Evolutionary conservation across 2,329 filamentous ascomycete genomes (phyloP).

Genomic region (Clonostachys chloroleuca): DNA sequence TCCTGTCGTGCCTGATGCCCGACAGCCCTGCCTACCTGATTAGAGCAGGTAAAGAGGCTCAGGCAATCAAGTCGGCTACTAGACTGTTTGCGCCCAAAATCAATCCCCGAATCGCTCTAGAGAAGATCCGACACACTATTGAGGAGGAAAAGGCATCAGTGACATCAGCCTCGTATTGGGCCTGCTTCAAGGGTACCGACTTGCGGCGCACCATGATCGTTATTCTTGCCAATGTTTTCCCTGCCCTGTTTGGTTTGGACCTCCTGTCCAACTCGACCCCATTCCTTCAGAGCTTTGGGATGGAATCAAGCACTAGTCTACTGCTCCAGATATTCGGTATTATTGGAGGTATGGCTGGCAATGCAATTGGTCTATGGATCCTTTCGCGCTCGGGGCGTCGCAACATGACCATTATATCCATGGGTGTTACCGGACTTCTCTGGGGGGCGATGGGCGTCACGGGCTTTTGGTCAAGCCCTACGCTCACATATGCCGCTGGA

Average conservation of each 20-base stretch:
- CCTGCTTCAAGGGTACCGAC: conserved; percentile 38
- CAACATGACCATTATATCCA: conserved; percentile 24
- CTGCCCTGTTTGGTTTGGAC: conserved; percentile 37
- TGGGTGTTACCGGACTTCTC: conserved; percentile 22
- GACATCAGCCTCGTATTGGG: conserved; percentile 37
- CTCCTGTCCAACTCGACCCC: conserved; percentile 37
- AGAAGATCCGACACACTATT: conserved; percentile 23
- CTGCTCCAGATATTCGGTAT: conserved; percentile 40
- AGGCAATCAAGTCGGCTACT: conserved; percentile 38
- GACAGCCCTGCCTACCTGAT: conserved; percentile 46
- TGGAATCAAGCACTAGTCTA: conserved; percentile 21
- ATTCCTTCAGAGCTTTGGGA: conserved; percentile 25
- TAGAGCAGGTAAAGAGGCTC: conserved; percentile 26
- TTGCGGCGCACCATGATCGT: conserved; percentile 33
- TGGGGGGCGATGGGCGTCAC: conserved; percentile 43
- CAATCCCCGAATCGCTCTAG: conserved; percentile 3
- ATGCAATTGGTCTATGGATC: conserved; percentile 35
- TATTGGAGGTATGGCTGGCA: conserved; percentile 34
- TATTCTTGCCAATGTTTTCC: conserved; percentile 33
- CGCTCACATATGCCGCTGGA: background rate
- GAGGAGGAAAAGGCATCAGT: conserved; percentile 26
- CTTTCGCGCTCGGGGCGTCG: conserved; percentile 32
- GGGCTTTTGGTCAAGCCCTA: conserved; percentile 14
- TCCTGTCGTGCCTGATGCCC: conserved; percentile 38
- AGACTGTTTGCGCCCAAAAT: conserved; percentile 26